phyloP scores from a whole-genome alignment of 2,329 filamentous ascomycete genomes.

The Ophiocordyceps unilateralis region DNA sequence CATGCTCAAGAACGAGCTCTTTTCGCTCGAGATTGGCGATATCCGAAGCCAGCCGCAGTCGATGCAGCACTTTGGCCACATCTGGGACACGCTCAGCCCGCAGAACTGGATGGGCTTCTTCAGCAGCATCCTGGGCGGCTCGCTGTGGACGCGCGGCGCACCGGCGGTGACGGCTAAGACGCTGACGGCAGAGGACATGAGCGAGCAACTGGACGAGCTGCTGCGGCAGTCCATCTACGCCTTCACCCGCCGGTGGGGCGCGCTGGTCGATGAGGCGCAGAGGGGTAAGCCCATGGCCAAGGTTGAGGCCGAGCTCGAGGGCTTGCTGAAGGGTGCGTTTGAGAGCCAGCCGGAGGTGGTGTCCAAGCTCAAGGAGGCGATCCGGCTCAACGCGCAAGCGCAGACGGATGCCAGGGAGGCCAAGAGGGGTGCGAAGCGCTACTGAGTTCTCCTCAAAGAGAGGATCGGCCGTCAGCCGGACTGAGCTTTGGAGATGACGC shows the following conservation, averaged over 20 bases:
- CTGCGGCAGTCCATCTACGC: conserved; percentile 44
- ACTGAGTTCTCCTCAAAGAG: conserved; percentile 1
- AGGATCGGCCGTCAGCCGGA: no score
- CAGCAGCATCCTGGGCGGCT: conserved; percentile 36
- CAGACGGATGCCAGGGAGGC: conserved; percentile 25
- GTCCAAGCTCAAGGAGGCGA: conserved; percentile 42
- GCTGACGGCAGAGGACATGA: conserved; percentile 37
- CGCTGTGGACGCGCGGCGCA: conserved; percentile 26
- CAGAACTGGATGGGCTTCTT: conserved; percentile 43
- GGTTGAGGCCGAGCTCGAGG: conserved; percentile 38
- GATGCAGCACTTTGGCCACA: conserved; percentile 46
- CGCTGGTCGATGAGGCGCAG: conserved; percentile 29
- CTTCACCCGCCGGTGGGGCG: conserved; percentile 44
- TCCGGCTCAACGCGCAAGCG: conserved; percentile 36
- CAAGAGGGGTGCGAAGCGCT: conserved; percentile 15
- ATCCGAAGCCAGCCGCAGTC: conserved; percentile 30
- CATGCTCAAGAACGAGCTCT: conserved; percentile 85
- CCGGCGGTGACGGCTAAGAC: conserved; percentile 20
- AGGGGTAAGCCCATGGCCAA: conserved; percentile 31
- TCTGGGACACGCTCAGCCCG: conserved; percentile 45
- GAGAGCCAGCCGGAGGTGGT: conserved; percentile 41
- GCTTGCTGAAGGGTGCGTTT: conserved; percentile 38
- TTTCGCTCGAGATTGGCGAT: conserved; percentile 83
- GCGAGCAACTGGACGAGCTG: conserved; percentile 46
- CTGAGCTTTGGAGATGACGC: no score